Evolutionary conservation across 768 basidiomycete genomes (phyloP).

Genomic region (Mrakia hoshinonis): DNA sequence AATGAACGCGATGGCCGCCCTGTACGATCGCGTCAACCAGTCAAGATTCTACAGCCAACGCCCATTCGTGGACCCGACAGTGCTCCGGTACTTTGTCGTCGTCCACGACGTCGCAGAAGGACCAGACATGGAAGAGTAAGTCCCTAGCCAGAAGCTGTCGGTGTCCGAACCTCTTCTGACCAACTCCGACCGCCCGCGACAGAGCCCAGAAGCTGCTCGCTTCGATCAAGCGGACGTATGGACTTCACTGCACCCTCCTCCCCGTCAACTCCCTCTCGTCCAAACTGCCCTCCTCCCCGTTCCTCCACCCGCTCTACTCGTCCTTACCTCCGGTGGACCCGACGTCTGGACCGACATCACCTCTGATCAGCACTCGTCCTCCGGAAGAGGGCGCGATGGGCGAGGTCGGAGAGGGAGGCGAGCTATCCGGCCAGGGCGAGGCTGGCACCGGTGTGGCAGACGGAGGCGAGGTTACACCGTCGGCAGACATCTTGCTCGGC

Average conservation of each 20-base stretch:
- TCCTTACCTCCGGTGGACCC: constrained; percentile 12
- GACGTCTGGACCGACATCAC: not conserved
- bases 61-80: constrained; percentile 37
- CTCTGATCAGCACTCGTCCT: not conserved
- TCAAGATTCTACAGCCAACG: constrained; percentile 30
- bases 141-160: no score
- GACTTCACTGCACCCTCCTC: constrained; percentile 23
- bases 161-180: no score
- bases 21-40: constrained; percentile 31
- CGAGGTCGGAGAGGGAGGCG: not conserved
- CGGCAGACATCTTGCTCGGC: not conserved
- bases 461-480: not conserved
- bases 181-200: not conserved
- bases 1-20: constrained; percentile 33
- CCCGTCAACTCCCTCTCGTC: constrained; percentile 24
- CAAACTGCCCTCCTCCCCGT: constrained; percentile 5
- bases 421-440: not conserved
- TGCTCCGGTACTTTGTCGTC: constrained; percentile 38
- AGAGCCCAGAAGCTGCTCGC: constrained; percentile 37
- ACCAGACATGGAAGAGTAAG: constrained; percentile 33
- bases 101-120: constrained; percentile 38
- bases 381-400: not conserved
- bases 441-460: not conserved
- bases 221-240: constrained; percentile 37
- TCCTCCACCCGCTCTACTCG: constrained; percentile 21